phyloP scores from a whole-genome alignment of 352 stramenopile species.

The Thraustochytrium sp. region DNA sequence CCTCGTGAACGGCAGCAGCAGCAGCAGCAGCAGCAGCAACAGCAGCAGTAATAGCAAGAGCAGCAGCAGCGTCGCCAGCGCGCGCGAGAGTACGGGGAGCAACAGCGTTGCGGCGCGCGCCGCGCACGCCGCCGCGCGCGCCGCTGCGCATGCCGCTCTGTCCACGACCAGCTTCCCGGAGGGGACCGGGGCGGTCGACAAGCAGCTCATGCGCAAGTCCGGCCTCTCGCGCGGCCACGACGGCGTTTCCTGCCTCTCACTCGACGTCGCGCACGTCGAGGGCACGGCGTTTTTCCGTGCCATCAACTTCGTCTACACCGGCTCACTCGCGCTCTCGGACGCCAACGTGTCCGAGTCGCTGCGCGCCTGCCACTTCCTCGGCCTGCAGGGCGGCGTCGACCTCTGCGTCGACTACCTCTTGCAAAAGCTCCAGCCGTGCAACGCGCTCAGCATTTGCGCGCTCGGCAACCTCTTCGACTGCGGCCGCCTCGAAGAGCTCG shows the following conservation, averaged over 20 bases:
- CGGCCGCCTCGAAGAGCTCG: slow-evolving; percentile 18
- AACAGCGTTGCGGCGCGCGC: neutral
- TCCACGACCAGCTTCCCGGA: neutral
- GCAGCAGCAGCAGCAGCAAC: too few species aligned
- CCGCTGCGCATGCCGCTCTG: neutral
- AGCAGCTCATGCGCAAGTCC: neutral
- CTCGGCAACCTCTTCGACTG: slow-evolving; percentile 35
- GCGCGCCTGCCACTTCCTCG: slow-evolving; percentile 16
- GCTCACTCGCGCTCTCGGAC: slow-evolving; percentile 8
- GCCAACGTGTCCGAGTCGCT: neutral
- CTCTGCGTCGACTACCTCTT: slow-evolving; percentile 38
- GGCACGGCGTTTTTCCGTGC: slow-evolving; percentile 7
- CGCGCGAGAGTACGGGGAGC: too few species aligned
- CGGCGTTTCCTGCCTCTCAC: neutral
- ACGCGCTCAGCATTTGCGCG: slow-evolving; percentile 21
- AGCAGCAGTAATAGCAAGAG: too few species aligned
- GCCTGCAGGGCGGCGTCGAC: slow-evolving; percentile 22
- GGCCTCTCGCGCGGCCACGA: neutral
- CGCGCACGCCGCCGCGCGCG: neutral
- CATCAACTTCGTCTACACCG: slow-evolving; percentile 19
- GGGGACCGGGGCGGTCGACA: neutral
- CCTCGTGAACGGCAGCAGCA: too few species aligned
- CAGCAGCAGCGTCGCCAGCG: too few species aligned
- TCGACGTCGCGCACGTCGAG: neutral
- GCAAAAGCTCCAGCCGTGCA: slow-evolving; percentile 21